Evolutionary conservation across 1,139 yeast genomes (phyloP).

Genomic region (Sporopachydermia cereana): DNA sequence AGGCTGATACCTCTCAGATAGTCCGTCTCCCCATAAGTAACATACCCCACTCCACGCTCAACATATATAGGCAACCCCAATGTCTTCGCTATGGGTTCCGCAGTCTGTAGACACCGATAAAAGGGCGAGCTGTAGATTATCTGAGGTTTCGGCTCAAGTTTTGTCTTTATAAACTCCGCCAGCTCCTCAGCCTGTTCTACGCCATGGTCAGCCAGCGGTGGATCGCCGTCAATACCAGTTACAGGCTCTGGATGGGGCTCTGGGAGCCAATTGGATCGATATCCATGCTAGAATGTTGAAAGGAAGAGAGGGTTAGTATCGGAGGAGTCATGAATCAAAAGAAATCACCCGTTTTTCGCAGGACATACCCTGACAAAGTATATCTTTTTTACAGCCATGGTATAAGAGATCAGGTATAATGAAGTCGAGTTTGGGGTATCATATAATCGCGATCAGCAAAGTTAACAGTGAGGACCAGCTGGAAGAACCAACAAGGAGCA

Average conservation of each 20-base stretch:
- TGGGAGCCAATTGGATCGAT: slow-evolving; percentile 72
- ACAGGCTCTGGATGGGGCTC: slow-evolving; percentile 66
- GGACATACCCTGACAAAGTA: neutral
- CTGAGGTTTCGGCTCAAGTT: slow-evolving; percentile 41
- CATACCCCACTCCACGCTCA: slow-evolving; percentile 56
- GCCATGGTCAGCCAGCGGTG: slow-evolving; percentile 71
- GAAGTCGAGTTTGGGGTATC: too few relatives aligned
- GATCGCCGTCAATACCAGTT: slow-evolving; percentile 75
- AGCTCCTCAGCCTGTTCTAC: slow-evolving; percentile 68
- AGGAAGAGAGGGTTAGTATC: too few relatives aligned
- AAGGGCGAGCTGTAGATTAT: slow-evolving; percentile 71
- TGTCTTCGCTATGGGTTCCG: slow-evolving; percentile 49
- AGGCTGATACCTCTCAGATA: neutral
- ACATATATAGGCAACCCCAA: slow-evolving; percentile 45
- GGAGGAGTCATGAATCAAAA: too few relatives aligned
- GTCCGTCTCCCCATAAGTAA: neutral
- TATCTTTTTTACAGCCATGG: neutral
- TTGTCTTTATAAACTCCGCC: slow-evolving; percentile 35
- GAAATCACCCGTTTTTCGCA: too few relatives aligned
- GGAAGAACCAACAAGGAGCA: too few relatives aligned
- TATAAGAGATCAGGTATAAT: too few relatives aligned
- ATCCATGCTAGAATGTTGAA: slow-evolving; percentile 77
- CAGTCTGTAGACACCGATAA: slow-evolving; percentile 80
- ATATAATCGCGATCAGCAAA: too few relatives aligned
- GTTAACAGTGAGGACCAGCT: too few relatives aligned